Conservation (phyloP, 2,329 filamentous ascomycete species). For the Ceratocystis colombiana region DNA sequence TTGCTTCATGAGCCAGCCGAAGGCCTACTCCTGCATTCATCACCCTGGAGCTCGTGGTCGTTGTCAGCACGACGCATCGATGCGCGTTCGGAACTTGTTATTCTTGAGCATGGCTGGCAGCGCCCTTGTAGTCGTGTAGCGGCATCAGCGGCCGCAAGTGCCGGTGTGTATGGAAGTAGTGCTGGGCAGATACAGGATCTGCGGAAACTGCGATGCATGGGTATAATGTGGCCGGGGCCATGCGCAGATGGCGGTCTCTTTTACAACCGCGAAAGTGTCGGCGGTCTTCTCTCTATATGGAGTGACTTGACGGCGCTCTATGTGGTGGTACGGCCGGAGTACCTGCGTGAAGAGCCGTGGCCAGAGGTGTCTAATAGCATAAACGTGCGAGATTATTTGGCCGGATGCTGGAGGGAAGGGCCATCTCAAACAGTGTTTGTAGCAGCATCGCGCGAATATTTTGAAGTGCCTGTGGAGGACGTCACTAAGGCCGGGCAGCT, state of each 20-base stretch:
- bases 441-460: slow-evolving; percentile 18
- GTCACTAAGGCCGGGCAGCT: slow-evolving; percentile 13
- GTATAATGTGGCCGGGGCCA: slow-evolving; percentile 22
- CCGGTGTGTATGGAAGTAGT: slow-evolving; percentile 14
- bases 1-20: not conserved
- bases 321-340: slow-evolving; percentile 23
- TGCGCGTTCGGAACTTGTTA: slow-evolving; percentile 14
- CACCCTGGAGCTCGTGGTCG: slow-evolving; percentile 21
- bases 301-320: slow-evolving; percentile 20
- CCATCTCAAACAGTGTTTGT: slow-evolving; percentile 3
- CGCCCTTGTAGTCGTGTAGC: slow-evolving; percentile 20
- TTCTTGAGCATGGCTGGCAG: slow-evolving; percentile 24
- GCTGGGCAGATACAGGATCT: slow-evolving; percentile 17
- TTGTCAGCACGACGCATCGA: slow-evolving; percentile 15
- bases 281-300: slow-evolving; percentile 17
- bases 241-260: slow-evolving; percentile 18
- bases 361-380: not conserved
- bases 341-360: not conserved
- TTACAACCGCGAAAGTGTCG: slow-evolving; percentile 13
- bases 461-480: slow-evolving; percentile 16
- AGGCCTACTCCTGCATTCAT: slow-evolving; percentile 12
- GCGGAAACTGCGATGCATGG: slow-evolving; percentile 8
- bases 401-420: slow-evolving; percentile 18
- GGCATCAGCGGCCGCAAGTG: not conserved
- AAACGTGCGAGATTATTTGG: not conserved